Base-by-base conservation (phyloP, 805 yeast genomes). In the Yamadazyma endophytica region DNA sequence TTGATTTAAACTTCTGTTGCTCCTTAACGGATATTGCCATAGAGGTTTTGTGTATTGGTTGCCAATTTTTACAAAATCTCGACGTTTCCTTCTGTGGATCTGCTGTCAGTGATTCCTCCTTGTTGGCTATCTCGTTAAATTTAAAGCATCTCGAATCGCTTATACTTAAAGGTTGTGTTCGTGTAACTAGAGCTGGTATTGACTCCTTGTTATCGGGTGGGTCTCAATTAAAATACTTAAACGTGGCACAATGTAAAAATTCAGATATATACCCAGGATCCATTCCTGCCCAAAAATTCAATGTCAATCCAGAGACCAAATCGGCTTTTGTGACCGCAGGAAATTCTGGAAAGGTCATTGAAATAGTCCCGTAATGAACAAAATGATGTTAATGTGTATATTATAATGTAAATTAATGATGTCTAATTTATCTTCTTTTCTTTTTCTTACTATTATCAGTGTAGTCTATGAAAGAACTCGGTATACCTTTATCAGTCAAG, bases 111-210 rank as follows among this genome's bases (percentile, higher is more conserved):
- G 90, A 83, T 45, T 68, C 78, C 12, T 76, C 87, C 1, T 51
- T 82, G 23, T 65, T 75, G 21, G 72, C 81, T 1, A 65, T 83
- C 7, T 75, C 84, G 2, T 50, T 74, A 20, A 73, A 77, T 40
- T 56, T 82, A 39, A 57, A 67, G 32, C 47, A 61, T 20, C 52
- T 83, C 40, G 68, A 70, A 32, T 49, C 58, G 14, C 58, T 83
- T 31, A 58, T 61, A 3, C 62, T 82, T 13, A 76, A 75, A 32
- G 90, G 92, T 1, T 83, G 92, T 56, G 68, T 81, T 8, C 63
- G 89, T 40, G 89, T 81, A 6, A 83, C 90, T 1, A 62, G 86
- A 44, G 82, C 82, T 7, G 90, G 92, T 11, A 77, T 82, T 17
- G 87, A 82, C 56, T 73, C 81, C 13, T 48, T 83, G 17, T 52